phyloP scores from a whole-genome alignment of 2,329 filamentous ascomycete species.

The Sarocladiaceae sp. region DNA sequence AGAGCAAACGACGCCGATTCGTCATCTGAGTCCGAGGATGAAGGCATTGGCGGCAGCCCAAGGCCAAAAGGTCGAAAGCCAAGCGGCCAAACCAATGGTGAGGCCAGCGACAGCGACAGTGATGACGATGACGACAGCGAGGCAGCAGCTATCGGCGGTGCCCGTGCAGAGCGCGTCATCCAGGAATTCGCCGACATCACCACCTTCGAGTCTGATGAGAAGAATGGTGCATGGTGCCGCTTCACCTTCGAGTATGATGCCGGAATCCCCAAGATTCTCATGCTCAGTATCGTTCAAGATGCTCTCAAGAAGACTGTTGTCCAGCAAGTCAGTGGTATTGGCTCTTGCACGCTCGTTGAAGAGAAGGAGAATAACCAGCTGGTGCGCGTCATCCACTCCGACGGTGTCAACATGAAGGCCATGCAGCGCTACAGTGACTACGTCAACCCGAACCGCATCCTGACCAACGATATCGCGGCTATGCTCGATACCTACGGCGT shows the following conservation, averaged over 20 bases:
- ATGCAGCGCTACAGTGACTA: constrained; percentile 86
- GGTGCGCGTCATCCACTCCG: constrained; percentile 63
- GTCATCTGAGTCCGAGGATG: constrained; percentile 44
- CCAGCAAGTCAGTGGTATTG: constrained; percentile 78
- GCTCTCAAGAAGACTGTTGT: constrained; percentile 76
- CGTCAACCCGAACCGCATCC: constrained; percentile 80
- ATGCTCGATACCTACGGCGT: constrained; percentile 87
- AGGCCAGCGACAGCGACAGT: constrained; percentile 18
- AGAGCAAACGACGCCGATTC: constrained; percentile 56
- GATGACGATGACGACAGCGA: constrained; percentile 33
- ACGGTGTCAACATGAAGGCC: constrained; percentile 81
- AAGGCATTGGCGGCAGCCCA: constrained; percentile 50
- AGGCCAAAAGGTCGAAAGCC: constrained; percentile 22
- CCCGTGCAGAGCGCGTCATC: constrained; percentile 61
- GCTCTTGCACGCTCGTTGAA: constrained; percentile 63
- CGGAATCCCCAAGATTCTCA: constrained; percentile 81
- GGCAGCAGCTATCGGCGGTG: constrained; percentile 21
- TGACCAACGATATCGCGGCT: constrained; percentile 88
- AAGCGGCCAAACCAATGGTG: not conserved
- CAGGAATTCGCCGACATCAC: constrained; percentile 63
- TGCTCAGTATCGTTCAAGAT: constrained; percentile 84
- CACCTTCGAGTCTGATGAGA: constrained; percentile 75
- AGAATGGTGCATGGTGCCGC: constrained; percentile 67
- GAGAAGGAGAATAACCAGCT: constrained; percentile 42
- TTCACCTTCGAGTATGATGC: constrained; percentile 81